These are phyloP conservation scores for Closterium sp. DNA, from an alignment of 139 green algal genomes.

Conservation along the genomic window DNA sequence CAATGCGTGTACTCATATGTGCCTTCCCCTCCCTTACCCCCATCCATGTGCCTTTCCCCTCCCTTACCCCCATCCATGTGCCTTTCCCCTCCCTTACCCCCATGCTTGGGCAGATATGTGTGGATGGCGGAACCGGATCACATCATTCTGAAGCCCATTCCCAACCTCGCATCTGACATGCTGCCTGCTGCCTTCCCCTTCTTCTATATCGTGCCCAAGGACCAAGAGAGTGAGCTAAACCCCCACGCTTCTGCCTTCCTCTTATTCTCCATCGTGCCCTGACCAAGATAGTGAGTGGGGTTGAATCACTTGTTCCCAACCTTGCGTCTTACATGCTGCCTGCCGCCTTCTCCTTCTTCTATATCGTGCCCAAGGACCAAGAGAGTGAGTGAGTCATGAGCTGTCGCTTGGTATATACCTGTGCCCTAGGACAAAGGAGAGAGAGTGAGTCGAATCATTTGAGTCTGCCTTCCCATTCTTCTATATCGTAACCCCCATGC, in stretches of 20 bases:
- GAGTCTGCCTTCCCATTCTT: too few species aligned
- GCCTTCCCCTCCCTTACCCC: neutral
- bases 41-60: neutral
- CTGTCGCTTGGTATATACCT: too few species aligned
- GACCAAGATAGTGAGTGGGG: neutral
- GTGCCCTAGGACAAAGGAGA: conserved; percentile 15
- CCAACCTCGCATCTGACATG: conserved; percentile 84
- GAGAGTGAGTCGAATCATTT: too few species aligned
- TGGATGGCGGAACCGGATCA: conserved; percentile 98
- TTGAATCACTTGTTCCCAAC: too few species aligned
- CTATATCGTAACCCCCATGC: neutral
- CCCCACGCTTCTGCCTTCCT: too few species aligned
- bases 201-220: conserved; percentile 87
- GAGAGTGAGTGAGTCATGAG: conserved; percentile 6
- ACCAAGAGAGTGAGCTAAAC: conserved; percentile 18
- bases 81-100: neutral
- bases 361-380: conserved; percentile 72
- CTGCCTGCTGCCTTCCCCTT: conserved; percentile 87
- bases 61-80: neutral
- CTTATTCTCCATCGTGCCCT: too few species aligned
- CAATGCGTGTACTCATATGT: too few species aligned
- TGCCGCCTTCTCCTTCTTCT: conserved; percentile 97
- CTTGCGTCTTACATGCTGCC: conserved; percentile 40
- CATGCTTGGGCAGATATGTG: conserved; percentile 58
- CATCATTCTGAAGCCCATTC: conserved; percentile 86